Conservation (phyloP, 75 land plant genomes). For the Sequoiadendron giganteum region DNA sequence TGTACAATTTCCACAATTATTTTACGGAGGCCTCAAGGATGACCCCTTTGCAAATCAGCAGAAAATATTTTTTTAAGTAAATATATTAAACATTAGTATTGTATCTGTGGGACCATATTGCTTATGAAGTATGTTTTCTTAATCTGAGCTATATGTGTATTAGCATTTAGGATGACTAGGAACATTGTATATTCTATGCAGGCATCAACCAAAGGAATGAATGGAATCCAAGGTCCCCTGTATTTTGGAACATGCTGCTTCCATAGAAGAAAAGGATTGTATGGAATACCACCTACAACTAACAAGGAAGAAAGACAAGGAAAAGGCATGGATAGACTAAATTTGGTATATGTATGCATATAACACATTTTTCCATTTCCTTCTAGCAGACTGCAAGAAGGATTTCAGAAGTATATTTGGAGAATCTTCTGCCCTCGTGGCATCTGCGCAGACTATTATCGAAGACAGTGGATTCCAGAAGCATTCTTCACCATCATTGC, state of each 20-base stretch:
- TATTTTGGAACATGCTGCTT: constrained; percentile 24
- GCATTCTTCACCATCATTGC: neutral
- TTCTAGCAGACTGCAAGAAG: neutral
- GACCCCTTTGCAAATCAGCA: constrained; percentile 21
- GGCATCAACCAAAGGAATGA: neutral
- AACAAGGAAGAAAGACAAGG: neutral
- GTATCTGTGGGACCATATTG: neutral
- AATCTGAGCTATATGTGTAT: too few relatives aligned
- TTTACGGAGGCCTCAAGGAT: constrained; percentile 17
- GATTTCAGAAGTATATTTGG: neutral
- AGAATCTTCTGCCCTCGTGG: neutral
- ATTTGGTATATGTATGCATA: too few relatives aligned
- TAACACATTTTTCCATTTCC: neutral
- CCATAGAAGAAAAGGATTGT: constrained; percentile 16
- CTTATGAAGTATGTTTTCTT: too few relatives aligned
- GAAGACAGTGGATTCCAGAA: neutral
- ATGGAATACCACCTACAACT: neutral
- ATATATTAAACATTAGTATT: neutral
- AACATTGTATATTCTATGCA: neutral
- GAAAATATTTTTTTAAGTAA: neutral
- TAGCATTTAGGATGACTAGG: neutral
- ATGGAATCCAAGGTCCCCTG: constrained; percentile 16
- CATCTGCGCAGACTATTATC: neutral
- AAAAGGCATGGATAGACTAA: neutral
- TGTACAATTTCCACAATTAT: constrained; percentile 29